Evolutionary conservation across 2,329 filamentous ascomycete species (phyloP), one percentile per base, ranked within the genome.

Genomic region (Cladophialophora psammophila): DNA sequence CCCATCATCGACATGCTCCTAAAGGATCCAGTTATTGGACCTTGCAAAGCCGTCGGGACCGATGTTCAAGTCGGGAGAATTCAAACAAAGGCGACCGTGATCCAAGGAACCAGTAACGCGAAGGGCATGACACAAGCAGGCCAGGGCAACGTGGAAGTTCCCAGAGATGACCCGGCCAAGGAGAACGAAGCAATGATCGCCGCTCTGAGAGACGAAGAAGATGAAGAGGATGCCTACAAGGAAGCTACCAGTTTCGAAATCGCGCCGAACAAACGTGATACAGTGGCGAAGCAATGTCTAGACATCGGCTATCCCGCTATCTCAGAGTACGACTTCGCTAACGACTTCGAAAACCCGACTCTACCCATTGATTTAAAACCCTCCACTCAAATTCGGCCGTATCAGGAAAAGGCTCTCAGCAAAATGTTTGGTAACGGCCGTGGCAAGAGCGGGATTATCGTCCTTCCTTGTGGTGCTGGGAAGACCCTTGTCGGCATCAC

Each of bases 401-500:
- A 99, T 74, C 95, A 99, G 77, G 95, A 99, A 79, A 96, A 97
- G 81, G 96, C 93, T 72, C 83, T 99, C 9, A 96, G 92, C 82
- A 99, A 99, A 79, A 99, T 99, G 95, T 99, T 99, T 77, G 94
- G 95, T 76, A 99, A 99, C 76, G 94, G 94, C 58, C 90, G 95
- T 79, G 95, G 95, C 13, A 95, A 97, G 82, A 97, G 93, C 78
- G 95, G 95, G 65, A 96, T 99, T 72, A 99, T 99, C 67, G 95
- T 99, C 64, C 80, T 99, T 73, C 95, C 95, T 18, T 99, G 95
- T 77, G 95, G 95, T 72, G 95, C 95, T 18, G 95, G 95, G 67
- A 99, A 99, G 83, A 99, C 95, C 1, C 82, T 99, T 48, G 95
- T 99, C 15, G 95, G 95, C n/a, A 97, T 99, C 73, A 98, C 95